Conservation (phyloP, 305 asterid genomes). For the Withania somnifera region DNA sequence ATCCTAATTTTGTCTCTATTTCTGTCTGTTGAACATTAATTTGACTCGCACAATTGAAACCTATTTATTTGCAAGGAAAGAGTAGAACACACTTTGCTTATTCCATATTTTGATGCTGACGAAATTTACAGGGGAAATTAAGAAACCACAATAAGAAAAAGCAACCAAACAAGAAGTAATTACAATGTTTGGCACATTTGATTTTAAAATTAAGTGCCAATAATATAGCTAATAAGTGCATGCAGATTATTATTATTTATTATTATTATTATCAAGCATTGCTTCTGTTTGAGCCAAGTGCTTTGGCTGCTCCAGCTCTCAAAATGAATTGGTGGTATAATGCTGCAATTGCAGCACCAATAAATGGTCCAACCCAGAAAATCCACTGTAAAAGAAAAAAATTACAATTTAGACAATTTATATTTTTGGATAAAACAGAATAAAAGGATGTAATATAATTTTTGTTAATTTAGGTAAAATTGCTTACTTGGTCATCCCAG, state of each 20-base stretch:
- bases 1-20: too few relatives aligned
- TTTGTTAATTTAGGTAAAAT: not conserved
- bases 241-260: too few relatives aligned
- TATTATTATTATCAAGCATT: not conserved
- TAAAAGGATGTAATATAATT: not conserved
- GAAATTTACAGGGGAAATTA: not conserved
- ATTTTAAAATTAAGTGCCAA: not conserved
- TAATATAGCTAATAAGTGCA: not conserved
- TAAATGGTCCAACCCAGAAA: conserved; percentile 17
- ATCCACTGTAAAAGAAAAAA: conserved; percentile 5
- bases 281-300: conserved; percentile 10
- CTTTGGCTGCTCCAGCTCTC: conserved; percentile 9
- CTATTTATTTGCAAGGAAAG: not conserved
- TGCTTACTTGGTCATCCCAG: conserved; percentile 11
- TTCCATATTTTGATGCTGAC: not conserved
- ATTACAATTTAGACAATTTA: not conserved
- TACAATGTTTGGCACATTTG: conserved; percentile 1
- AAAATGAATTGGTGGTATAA: conserved; percentile 8
- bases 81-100: not conserved
- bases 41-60: not conserved
- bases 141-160: not conserved
- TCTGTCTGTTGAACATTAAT: not conserved
- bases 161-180: not conserved
- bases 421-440: not conserved
- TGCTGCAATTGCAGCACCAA: conserved; percentile 19